A percentile compares a stretch with the other conserved stretches of the same genome.
Conservation (phyloP, 2,329 filamentous ascomycete genomes). For the Aureobasidium sp. region DNA sequence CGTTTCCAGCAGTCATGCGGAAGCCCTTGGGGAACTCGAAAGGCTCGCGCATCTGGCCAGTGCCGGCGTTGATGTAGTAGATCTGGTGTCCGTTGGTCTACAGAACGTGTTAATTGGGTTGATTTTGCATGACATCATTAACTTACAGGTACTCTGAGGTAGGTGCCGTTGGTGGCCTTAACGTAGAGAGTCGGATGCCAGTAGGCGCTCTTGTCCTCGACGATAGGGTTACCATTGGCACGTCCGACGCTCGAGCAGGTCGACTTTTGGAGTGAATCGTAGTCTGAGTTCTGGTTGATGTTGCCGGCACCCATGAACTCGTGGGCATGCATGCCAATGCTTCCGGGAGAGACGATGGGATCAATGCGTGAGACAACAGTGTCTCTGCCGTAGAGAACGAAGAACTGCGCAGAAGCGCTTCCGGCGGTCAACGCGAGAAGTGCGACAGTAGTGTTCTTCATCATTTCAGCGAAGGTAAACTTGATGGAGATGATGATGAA, state of each 20-base stretch:
- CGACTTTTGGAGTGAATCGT: constrained; percentile 52
- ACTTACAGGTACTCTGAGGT: constrained; percentile 45
- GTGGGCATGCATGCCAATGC: constrained; percentile 58
- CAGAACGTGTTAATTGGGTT: not conserved
- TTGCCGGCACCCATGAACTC: constrained; percentile 62
- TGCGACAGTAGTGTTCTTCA: constrained; percentile 2
- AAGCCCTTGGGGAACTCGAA: constrained; percentile 64
- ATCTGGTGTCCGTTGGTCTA: constrained; percentile 57
- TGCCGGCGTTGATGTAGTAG: constrained; percentile 57
- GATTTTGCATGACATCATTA: too few relatives aligned
- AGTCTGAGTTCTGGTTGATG: constrained; percentile 58
- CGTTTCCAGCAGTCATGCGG: constrained; percentile 63
- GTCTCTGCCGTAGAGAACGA: constrained; percentile 27
- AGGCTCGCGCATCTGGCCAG: constrained; percentile 57
- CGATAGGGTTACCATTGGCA: constrained; percentile 27
- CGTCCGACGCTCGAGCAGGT: constrained; percentile 38
- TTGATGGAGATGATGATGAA: not conserved
- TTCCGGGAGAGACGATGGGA: constrained; percentile 60
- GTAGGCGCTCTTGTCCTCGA: constrained; percentile 66
- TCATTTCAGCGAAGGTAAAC: not conserved
- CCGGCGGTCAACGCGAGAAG: constrained; percentile 1
- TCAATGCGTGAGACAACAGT: constrained; percentile 53
- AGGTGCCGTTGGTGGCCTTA: constrained; percentile 53
- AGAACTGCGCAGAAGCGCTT: constrained; percentile 20
- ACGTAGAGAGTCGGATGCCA: constrained; percentile 70